Conservation (phyloP, 495 filamentous ascomycete genomes). For the Ramalina intermedia region DNA sequence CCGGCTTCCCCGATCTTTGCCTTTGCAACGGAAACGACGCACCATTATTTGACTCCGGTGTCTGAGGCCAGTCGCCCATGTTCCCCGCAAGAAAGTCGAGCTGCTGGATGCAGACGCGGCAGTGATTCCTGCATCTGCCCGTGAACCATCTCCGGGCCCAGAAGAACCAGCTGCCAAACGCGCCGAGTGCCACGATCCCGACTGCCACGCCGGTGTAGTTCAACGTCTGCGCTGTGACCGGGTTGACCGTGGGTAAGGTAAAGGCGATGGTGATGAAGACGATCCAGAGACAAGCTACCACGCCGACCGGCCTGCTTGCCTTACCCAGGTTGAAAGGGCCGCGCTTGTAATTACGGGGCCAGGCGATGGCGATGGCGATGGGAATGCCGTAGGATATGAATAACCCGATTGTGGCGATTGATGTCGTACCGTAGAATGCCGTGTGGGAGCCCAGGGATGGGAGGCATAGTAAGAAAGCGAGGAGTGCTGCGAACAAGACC, state of each 20-base stretch:
- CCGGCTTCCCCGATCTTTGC: no score
- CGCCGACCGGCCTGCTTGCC: slow-evolving; percentile 36
- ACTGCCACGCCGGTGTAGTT: slow-evolving; percentile 53
- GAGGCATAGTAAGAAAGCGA: slow-evolving; percentile 42
- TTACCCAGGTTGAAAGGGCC: slow-evolving; percentile 42
- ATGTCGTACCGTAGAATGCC: slow-evolving; percentile 44
- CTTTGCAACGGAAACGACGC: no score
- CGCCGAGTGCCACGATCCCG: slow-evolving; percentile 39
- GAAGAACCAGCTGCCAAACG: slow-evolving; percentile 27
- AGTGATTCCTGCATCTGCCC: slow-evolving; percentile 22
- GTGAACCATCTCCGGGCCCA: slow-evolving; percentile 44
- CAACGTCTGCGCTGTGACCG: slow-evolving; percentile 39
- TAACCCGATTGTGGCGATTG: slow-evolving; percentile 49
- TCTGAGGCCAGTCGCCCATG: not conserved
- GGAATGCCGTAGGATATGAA: slow-evolving; percentile 52
- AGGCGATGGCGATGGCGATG: slow-evolving; percentile 41
- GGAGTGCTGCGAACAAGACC: slow-evolving; percentile 39
- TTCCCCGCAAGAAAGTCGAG: slow-evolving; percentile 14
- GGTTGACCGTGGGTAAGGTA: slow-evolving; percentile 46
- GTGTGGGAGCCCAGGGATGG: slow-evolving; percentile 46
- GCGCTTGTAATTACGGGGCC: slow-evolving; percentile 26
- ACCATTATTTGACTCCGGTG: no score
- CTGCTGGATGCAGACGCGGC: slow-evolving; percentile 13
- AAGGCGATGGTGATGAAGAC: slow-evolving; percentile 44
- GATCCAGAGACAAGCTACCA: slow-evolving; percentile 38